These are phyloP conservation scores for Boletus sp. DNA, from an alignment of 768 basidiomycete genomes.

Conservation along the genomic window DNA sequence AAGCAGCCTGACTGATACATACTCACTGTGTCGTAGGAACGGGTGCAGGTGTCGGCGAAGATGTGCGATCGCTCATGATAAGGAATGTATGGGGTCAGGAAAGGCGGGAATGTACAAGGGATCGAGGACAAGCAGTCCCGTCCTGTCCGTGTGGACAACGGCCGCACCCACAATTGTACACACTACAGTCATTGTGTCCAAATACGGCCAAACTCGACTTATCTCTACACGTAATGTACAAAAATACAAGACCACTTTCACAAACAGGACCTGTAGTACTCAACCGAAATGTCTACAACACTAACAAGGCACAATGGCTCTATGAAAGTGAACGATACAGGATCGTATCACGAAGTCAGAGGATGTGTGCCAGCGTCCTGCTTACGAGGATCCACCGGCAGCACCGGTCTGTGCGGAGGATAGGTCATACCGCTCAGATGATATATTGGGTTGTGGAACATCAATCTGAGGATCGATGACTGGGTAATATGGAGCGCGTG, in stretches of 20 bases:
- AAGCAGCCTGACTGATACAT: background rate
- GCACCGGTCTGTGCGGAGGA: constrained; percentile 15
- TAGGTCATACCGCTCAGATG: constrained; percentile 34
- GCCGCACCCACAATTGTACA: background rate
- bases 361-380: background rate
- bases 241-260: constrained; percentile 6
- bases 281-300: background rate
- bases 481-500: constrained; percentile 36
- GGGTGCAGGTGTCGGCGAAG: background rate
- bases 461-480: constrained; percentile 41
- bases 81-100: constrained; percentile 28
- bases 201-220: constrained; percentile 24
- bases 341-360: too few relatives aligned
- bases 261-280: background rate
- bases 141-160: constrained; percentile 9
- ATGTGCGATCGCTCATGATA: constrained; percentile 29
- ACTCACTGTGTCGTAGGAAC: constrained; percentile 17
- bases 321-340: background rate
- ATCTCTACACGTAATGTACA: constrained; percentile 3
- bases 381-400: constrained; percentile 15
- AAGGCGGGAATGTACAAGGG: constrained; percentile 9
- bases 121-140: constrained; percentile 10
- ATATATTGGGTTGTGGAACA: constrained; percentile 30
- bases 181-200: constrained; percentile 7
- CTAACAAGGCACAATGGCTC: background rate